Conservation (phyloP, 306 rosid species). For the Benincasa hispida region DNA sequence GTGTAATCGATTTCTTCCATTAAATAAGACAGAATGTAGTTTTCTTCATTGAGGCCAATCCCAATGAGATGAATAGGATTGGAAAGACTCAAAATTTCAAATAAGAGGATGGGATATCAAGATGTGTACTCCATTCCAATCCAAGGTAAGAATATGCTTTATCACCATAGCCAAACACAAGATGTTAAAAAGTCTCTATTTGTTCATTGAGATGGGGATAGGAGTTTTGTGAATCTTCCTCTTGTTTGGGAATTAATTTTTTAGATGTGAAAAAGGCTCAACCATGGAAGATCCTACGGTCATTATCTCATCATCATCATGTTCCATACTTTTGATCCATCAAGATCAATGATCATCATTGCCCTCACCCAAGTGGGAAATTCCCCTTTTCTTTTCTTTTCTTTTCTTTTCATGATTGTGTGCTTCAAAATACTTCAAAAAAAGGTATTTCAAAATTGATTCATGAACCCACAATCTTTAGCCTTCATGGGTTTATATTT, state of each 20-base stretch:
- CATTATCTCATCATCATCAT: background rate
- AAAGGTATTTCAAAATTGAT: background rate
- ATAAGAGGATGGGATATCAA: background rate
- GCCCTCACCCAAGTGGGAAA: background rate
- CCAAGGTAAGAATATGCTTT: constrained; percentile 4
- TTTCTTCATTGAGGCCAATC: background rate
- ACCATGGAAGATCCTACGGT: background rate
- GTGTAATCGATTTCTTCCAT: background rate
- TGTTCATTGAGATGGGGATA: background rate
- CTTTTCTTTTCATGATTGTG: background rate
- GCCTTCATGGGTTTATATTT: background rate
- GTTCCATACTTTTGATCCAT: background rate
- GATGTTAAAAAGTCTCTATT: background rate
- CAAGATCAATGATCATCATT: background rate
- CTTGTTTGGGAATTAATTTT: background rate
- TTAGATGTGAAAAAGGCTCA: background rate
- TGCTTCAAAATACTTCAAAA: background rate
- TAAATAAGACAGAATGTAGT: background rate
- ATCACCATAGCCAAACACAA: background rate
- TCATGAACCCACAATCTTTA: background rate
- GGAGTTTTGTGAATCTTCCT: background rate
- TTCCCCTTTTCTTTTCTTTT: background rate
- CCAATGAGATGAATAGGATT: background rate
- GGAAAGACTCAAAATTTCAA: background rate
- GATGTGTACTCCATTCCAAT: background rate